Percentiles rank a stretch among this genome's conserved stretches.
These are phyloP conservation scores for Microbotryum scabiosae DNA, from an alignment of 1,284 basidiomycete species.

Conservation along the genomic window DNA sequence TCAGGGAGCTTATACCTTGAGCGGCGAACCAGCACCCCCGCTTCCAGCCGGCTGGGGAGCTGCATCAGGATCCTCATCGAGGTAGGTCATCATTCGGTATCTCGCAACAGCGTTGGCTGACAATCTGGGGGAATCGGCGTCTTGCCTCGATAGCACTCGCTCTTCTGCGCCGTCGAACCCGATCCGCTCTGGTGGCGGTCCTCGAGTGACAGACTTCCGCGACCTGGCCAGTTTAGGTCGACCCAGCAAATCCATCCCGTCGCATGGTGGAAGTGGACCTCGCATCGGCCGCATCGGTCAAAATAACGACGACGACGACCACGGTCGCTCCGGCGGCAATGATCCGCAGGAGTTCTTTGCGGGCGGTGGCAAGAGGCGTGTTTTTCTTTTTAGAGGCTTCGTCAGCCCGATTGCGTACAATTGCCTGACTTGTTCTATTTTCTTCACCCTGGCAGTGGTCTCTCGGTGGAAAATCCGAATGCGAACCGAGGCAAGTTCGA, in stretches of 20 bases:
- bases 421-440: neutral
- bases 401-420: neutral
- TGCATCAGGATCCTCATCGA: neutral
- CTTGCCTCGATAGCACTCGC: constrained; percentile 3
- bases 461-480: constrained; percentile 78
- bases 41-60: constrained; percentile 32
- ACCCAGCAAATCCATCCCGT: constrained; percentile 10
- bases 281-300: constrained; percentile 25
- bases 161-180: constrained; percentile 15
- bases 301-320: constrained; percentile 48
- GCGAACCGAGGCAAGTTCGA: constrained; percentile 52
- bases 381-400: neutral
- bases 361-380: constrained; percentile 75
- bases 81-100: neutral
- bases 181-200: constrained; percentile 14
- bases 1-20: constrained; percentile 36
- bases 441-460: constrained; percentile 53
- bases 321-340: constrained; percentile 42
- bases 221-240: constrained; percentile 32
- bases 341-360: constrained; percentile 64
- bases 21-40: constrained; percentile 37
- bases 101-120: neutral
- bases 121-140: neutral
- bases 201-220: constrained; percentile 40
- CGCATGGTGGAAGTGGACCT: constrained; percentile 3